Evolutionary conservation across 495 filamentous ascomycete genomes (phyloP).

Genomic region (Margaritispora aquatica): DNA sequence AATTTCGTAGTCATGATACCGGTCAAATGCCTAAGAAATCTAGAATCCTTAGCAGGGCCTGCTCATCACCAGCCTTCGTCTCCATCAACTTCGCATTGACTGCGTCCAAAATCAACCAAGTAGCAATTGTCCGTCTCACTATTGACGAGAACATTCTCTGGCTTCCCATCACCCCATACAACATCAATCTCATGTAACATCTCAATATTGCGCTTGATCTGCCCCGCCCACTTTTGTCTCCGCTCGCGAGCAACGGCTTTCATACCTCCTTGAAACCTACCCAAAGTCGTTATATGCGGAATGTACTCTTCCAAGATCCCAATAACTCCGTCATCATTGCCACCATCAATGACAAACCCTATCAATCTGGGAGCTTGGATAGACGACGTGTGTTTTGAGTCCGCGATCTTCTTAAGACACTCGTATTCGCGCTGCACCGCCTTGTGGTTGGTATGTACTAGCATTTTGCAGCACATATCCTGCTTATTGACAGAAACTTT

Average conservation of each 20-base stretch:
- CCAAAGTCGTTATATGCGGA: neutral
- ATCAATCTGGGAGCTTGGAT: neutral
- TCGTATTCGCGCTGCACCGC: neutral
- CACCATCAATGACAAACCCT: neutral
- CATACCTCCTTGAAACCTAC: conserved; percentile 7
- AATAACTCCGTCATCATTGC: neutral
- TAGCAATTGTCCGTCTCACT: conserved; percentile 23
- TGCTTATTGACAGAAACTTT: conserved; percentile 6
- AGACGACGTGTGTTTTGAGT: neutral
- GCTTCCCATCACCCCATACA: conserved; percentile 30
- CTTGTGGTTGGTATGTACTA: neutral
- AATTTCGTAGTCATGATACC: too few relatives aligned
- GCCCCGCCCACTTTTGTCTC: conserved; percentile 22
- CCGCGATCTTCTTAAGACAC: neutral
- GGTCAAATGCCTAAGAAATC: conserved; percentile 19
- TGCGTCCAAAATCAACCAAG: conserved; percentile 28
- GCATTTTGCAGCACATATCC: conserved; percentile 13
- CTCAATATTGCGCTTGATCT: conserved; percentile 22
- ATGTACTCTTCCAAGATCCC: conserved; percentile 14
- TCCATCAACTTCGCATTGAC: conserved; percentile 21
- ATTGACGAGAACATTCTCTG: conserved; percentile 28
- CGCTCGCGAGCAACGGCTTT: conserved; percentile 7
- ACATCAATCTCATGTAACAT: conserved; percentile 26
- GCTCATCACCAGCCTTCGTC: conserved; percentile 20
- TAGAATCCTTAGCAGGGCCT: conserved; percentile 17